Evolutionary conservation across 2,329 filamentous ascomycete genomes (phyloP), one percentile per base, ranked within the genome.

Genomic region (Xylariaceae sp.): DNA sequence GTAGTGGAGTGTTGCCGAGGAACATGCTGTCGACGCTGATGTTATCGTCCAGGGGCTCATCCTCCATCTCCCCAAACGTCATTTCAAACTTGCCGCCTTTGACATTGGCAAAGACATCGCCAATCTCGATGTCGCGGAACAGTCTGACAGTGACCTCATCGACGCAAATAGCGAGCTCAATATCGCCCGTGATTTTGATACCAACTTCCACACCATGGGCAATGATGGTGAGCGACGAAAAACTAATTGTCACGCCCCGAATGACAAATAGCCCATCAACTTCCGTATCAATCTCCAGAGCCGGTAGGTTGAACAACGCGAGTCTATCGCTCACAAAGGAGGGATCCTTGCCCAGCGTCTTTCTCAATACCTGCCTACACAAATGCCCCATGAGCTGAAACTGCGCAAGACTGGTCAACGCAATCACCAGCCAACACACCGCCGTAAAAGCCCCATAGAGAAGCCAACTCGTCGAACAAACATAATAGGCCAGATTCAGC

Each of bases 141-240:
- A 82, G 64, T 2, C 66, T 66, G 17, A 81, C 71, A 5, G 65
- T 70, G 2, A 79, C 75, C 51, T 75, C 71, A 45, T 81, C 77
- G 2, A 70, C 71, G 52, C 75, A 74, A 42, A 81, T 73, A 0
- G 77, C 75, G 13, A 82, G 61, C 60, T 82, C 79, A 51, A 80
- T 75, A 44, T 80, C 78, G 41, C 78, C 73, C 6, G 73, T 71
- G 5, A 80, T 61, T 57, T 77, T 79, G 59, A 80, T 73, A 31
- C 76, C 78, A 5, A 80, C 73, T 58, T 82, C 78, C 22, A 81
- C 68, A 1, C 78, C 77, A 64, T 81, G 76, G 2, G 76, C 76
- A 5, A 75, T 71, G 22, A 79, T 66, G 3, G 73, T 79, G 50
- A 82, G 58, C 6, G 67, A 75, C 1, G 75, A 77, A 3, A 81